A percentile compares a stretch with the other conserved stretches of the same genome.
Evolutionary conservation across 2,329 filamentous ascomycete genomes (phyloP).

Genomic region (Ceratocystis lukuohia): DNA sequence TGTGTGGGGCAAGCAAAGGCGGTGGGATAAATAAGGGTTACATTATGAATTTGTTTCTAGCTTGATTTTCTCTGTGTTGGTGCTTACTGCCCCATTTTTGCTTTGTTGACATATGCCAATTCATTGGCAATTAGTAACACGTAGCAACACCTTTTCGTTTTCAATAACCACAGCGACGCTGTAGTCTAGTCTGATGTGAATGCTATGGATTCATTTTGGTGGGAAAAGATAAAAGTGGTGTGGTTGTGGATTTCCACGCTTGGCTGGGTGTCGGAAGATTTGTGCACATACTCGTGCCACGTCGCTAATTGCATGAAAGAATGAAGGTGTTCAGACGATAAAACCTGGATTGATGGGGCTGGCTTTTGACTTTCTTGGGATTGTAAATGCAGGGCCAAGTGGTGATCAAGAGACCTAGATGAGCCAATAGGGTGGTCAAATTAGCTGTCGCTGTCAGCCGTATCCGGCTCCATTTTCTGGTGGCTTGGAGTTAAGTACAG

Average conservation of each 20-base stretch:
- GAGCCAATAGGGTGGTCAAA: slow-evolving; percentile 5
- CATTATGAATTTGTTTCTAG: not conserved
- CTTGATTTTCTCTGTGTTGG: not conserved
- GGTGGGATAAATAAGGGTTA: not conserved
- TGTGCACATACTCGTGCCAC: slow-evolving; percentile 1
- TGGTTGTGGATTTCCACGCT: not conserved
- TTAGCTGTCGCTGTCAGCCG: slow-evolving; percentile 16
- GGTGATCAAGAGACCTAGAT: not conserved
- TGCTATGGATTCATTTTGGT: not conserved
- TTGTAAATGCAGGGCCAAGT: not conserved
- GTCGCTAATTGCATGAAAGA: not conserved
- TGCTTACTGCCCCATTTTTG: no score
- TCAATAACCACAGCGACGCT: not conserved
- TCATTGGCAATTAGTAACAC: not conserved
- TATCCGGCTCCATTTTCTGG: slow-evolving; percentile 18
- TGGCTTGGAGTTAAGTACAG: slow-evolving; percentile 7
- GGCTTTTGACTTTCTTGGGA: not conserved
- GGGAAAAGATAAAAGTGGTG: not conserved
- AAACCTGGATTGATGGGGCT: not conserved
- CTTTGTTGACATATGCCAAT: not conserved
- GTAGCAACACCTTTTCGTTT: not conserved
- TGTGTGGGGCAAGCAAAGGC: not conserved
- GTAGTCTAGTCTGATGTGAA: not conserved
- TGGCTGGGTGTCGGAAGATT: not conserved
- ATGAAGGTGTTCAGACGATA: not conserved